These are phyloP conservation scores for Dioszegia aurantiaca DNA, from an alignment of 768 basidiomycete genomes.

Conservation along the genomic window DNA sequence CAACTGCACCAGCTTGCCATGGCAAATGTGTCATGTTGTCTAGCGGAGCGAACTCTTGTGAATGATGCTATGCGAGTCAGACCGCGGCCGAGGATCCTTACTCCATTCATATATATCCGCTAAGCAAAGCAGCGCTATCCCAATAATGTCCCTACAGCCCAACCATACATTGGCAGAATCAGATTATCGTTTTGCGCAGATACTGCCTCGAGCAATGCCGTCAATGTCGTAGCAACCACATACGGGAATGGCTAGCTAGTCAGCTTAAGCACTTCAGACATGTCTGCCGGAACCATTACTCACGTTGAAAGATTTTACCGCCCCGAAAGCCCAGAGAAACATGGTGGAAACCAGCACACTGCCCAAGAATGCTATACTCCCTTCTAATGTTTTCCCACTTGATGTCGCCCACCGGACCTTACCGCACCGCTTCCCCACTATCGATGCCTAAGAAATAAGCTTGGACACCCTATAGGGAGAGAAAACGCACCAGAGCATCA, in stretches of 20 bases:
- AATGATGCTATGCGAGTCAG: too few relatives aligned
- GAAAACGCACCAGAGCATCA: constrained; percentile 73
- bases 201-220: constrained; percentile 79
- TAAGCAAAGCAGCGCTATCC: constrained; percentile 25
- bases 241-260: constrained; percentile 64
- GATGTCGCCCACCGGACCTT: constrained; percentile 76
- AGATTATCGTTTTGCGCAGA: constrained; percentile 97
- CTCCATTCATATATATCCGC: too few relatives aligned
- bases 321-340: constrained; percentile 67
- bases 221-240: constrained; percentile 61
- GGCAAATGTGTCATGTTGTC: constrained; percentile 6
- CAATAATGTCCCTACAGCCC: constrained; percentile 75
- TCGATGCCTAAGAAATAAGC: constrained; percentile 66
- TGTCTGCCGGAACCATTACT: constrained; percentile 43
- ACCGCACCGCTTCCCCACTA: constrained; percentile 82
- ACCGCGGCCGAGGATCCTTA: too few relatives aligned
- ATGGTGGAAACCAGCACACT: constrained; percentile 70
- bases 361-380: constrained; percentile 73
- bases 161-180: constrained; percentile 91
- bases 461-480: background rate
- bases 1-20: background rate
- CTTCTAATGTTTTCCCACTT: constrained; percentile 85
- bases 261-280: constrained; percentile 14
- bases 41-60: too few relatives aligned
- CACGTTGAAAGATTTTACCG: constrained; percentile 75